Percentiles rank a stretch among this genome's conserved stretches.
These are phyloP conservation scores for Pholiota adiposa DNA, from an alignment of 1,284 basidiomycete species.

Conservation along the genomic window DNA sequence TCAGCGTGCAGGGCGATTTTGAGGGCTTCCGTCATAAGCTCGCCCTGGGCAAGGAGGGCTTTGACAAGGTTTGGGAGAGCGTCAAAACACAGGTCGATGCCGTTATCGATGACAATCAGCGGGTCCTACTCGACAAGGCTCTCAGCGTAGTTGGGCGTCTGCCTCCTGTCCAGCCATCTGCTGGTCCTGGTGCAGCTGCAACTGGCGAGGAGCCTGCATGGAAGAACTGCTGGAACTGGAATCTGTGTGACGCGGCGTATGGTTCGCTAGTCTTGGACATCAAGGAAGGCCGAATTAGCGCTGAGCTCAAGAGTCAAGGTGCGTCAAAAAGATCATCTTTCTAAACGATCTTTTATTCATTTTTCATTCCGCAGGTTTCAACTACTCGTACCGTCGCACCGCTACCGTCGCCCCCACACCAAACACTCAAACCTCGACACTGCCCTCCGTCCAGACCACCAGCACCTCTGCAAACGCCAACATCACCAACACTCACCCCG, in stretches of 20 bases:
- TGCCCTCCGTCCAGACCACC: conserved; percentile 36
- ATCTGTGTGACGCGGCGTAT: conserved; percentile 92
- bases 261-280: conserved; percentile 89
- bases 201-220: conserved; percentile 83
- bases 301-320: conserved; percentile 94
- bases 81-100: conserved; percentile 92
- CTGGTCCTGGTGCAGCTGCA: conserved; percentile 56
- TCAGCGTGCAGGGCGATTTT: conserved; percentile 89
- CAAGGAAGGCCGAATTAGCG: conserved; percentile 89
- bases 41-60: conserved; percentile 76
- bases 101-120: conserved; percentile 92
- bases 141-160: conserved; percentile 84
- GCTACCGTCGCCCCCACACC: conserved; percentile 54
- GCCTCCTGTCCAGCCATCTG: conserved; percentile 64
- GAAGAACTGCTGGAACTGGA: conserved; percentile 99
- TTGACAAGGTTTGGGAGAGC: conserved; percentile 92
- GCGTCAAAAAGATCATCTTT: conserved; percentile 21
- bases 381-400: conserved; percentile 89
- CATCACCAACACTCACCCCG: not conserved
- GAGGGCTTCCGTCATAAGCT: conserved; percentile 91
- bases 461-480: conserved; percentile 22
- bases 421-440: conserved; percentile 39
- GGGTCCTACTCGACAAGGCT: conserved; percentile 88
- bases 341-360: conserved; percentile 5
- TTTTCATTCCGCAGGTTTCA: conserved; percentile 71